phyloP scores from a whole-genome alignment of 1,139 yeast genomes.

The Candida sp. region DNA sequence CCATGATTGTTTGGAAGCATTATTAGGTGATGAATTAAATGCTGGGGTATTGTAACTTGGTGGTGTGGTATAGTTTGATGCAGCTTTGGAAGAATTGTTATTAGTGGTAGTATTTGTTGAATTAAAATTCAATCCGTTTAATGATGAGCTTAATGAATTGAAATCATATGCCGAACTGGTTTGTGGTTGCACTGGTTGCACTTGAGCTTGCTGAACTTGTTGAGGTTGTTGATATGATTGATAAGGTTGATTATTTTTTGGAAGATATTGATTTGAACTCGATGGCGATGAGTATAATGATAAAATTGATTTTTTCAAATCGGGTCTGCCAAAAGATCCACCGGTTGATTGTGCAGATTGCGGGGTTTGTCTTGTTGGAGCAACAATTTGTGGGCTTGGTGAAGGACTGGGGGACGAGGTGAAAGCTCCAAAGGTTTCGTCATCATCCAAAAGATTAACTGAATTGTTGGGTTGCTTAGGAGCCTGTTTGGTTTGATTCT shows the following conservation, averaged over 20 bases:
- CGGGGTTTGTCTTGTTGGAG: slow-evolving; percentile 6
- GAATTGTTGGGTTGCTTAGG: slow-evolving; percentile 1
- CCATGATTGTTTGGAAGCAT: slow-evolving; percentile 16
- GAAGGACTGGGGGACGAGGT: slow-evolving; percentile 23
- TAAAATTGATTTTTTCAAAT: slow-evolving; percentile 84
- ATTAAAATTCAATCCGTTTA: slow-evolving; percentile 32
- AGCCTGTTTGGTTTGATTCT: neutral
- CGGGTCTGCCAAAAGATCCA: slow-evolving; percentile 44
- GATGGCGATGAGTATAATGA: slow-evolving; percentile 81
- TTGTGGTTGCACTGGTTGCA: slow-evolving; percentile 6
- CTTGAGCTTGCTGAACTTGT: slow-evolving; percentile 1
- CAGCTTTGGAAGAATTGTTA: slow-evolving; percentile 5
- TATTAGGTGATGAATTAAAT: slow-evolving; percentile 7
- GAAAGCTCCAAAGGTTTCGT: slow-evolving; percentile 38
- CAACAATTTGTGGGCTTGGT: slow-evolving; percentile 8
- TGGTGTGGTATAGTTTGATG: neutral
- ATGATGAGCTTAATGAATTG: slow-evolving; percentile 27
- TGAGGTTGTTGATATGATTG: slow-evolving; percentile 6
- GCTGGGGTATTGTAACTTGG: slow-evolving; percentile 4
- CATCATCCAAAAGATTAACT: slow-evolving; percentile 28
- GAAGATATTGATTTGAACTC: slow-evolving; percentile 31
- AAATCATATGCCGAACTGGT: slow-evolving; percentile 4
- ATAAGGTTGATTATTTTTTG: slow-evolving; percentile 14
- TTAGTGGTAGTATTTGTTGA: slow-evolving; percentile 8
- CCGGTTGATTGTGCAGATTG: slow-evolving; percentile 35